Percentiles rank a stretch among this genome's conserved stretches.
phyloP scores from a whole-genome alignment of 2,329 filamentous ascomycete species.

The Exophiala viscosa region DNA sequence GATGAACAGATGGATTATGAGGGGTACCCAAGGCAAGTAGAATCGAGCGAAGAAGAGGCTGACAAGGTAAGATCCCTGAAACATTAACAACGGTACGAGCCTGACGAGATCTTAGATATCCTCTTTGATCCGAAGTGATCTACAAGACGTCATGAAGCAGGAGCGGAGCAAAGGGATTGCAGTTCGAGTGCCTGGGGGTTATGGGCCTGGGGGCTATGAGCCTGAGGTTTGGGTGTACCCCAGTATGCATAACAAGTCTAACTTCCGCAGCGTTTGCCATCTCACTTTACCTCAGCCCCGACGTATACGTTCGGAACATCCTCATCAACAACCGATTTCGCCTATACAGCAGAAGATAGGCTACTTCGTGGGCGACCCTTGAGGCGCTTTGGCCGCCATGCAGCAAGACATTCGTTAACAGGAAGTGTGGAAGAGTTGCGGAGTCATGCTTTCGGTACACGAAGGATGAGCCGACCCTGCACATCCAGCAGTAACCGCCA shows the following conservation, averaged over 20 bases:
- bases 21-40: no score
- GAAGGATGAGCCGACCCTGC: constrained; percentile 13
- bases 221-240: not conserved
- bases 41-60: no score
- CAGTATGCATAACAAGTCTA: not conserved
- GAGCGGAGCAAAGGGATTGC: not conserved
- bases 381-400: constrained; percentile 2
- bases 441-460: constrained; percentile 12
- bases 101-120: constrained; percentile 16
- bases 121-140: constrained; percentile 11
- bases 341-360: constrained; percentile 11
- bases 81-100: not conserved
- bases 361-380: constrained; percentile 6
- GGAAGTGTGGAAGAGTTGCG: constrained; percentile 20
- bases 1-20: no score
- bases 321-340: constrained; percentile 9
- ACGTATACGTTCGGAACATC: constrained; percentile 5
- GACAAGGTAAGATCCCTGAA: constrained; percentile 9
- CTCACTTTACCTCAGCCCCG: constrained; percentile 8
- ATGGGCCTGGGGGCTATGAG: no score
- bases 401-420: constrained; percentile 8
- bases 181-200: no score
- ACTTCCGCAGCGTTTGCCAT: constrained; percentile 4
- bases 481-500: constrained; percentile 10
- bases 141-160: constrained; percentile 8